phyloP scores from a whole-genome alignment of 2,329 filamentous ascomycete species.

The Colletotrichum sp. region DNA sequence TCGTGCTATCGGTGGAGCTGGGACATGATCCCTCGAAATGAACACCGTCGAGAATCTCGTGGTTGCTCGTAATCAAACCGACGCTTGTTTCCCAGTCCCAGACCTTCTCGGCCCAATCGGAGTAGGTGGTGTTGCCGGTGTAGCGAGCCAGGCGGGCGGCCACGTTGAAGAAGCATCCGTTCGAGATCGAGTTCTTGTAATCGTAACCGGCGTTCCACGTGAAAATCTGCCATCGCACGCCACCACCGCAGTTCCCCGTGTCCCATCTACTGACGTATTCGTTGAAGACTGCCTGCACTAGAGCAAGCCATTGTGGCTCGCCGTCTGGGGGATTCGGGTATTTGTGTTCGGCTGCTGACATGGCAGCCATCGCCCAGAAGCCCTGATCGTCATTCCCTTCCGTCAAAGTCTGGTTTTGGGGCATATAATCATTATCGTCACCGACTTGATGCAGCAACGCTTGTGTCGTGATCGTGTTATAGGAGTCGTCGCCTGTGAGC shows the following conservation, averaged over 20 bases:
- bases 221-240: constrained; percentile 87
- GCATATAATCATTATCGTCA: constrained; percentile 66
- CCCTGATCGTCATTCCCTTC: constrained; percentile 78
- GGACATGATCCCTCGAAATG: constrained; percentile 57
- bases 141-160: constrained; percentile 76
- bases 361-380: constrained; percentile 83
- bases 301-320: constrained; percentile 74
- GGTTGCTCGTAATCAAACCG: constrained; percentile 61
- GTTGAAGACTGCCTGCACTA: constrained; percentile 82
- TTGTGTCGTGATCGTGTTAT: constrained; percentile 64
- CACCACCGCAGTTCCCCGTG: constrained; percentile 67
- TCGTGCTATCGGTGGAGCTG: constrained; percentile 60
- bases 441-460: constrained; percentile 67
- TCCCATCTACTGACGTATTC: constrained; percentile 79
- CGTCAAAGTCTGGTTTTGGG: constrained; percentile 64
- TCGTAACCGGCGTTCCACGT: constrained; percentile 74
- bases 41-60: constrained; percentile 57
- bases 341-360: constrained; percentile 78
- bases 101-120: constrained; percentile 73
- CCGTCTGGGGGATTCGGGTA: constrained; percentile 70
- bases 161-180: constrained; percentile 73
- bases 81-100: constrained; percentile 68
- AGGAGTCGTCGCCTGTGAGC: constrained; percentile 70
- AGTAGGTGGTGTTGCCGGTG: constrained; percentile 80
- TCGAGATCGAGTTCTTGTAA: constrained; percentile 73